Evolutionary conservation across 169 alveolate genomes (phyloP).

Genomic region (Cryptosporidium viatorum): DNA sequence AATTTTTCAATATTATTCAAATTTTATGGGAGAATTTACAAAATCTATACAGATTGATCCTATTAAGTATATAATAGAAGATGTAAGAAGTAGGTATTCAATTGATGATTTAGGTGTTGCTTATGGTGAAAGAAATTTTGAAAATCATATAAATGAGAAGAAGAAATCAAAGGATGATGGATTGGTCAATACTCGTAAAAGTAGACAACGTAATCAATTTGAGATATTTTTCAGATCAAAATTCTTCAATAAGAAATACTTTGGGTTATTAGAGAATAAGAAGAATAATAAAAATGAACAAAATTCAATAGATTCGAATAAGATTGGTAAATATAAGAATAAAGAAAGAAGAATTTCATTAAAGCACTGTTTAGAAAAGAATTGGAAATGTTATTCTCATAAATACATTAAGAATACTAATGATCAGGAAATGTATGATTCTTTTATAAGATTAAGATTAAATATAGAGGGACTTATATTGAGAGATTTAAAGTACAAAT

Average conservation of each 20-base stretch:
- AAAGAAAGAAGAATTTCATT: conserved; percentile 4
- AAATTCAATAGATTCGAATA: background rate
- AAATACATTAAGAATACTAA: conserved; percentile 41
- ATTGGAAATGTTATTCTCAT: conserved; percentile 65
- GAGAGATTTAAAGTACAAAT: background rate
- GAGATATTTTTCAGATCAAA: conserved; percentile 36
- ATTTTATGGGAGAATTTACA: conserved; percentile 16
- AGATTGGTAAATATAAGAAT: background rate
- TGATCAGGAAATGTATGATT: conserved; percentile 54
- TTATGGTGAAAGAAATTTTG: background rate
- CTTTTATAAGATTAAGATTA: conserved; percentile 9
- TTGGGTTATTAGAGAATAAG: conserved; percentile 1
- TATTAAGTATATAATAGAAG: background rate
- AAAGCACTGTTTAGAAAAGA: conserved; percentile 14
- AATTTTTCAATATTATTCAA: conserved; percentile 8
- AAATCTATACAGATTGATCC: conserved; percentile 14
- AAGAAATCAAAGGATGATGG: background rate
- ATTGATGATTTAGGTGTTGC: conserved; percentile 30
- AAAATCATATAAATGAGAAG: background rate
- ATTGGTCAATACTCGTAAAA: background rate
- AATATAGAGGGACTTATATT: conserved; percentile 7
- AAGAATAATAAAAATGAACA: conserved; percentile 11
- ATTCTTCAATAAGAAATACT: conserved; percentile 29
- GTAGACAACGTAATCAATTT: background rate
- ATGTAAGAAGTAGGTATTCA: conserved; percentile 19